phyloP scores from a whole-genome alignment of 2,329 filamentous ascomycete genomes.

The Fusarium pininemorale region DNA sequence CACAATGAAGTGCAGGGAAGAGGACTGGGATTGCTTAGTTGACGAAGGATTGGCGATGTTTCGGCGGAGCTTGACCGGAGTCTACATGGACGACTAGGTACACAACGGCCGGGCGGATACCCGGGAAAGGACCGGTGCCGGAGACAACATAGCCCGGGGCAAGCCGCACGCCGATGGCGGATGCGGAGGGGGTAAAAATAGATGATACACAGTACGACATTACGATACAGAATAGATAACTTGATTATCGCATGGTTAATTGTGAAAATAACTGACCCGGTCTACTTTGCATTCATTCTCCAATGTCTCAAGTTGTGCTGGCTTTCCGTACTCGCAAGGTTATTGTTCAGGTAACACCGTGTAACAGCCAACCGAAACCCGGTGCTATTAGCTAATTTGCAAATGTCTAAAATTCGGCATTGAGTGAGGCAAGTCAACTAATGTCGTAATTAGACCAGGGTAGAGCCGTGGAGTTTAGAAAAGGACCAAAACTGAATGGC shows the following conservation, averaged over 20 bases:
- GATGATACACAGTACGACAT: constrained; percentile 3
- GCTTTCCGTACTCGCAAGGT: background rate
- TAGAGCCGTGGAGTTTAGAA: constrained; percentile 5
- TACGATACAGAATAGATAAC: background rate
- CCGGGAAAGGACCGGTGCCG: constrained; percentile 38
- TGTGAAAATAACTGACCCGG: too few relatives aligned
- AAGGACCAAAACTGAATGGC: constrained; percentile 3
- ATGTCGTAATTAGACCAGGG: constrained; percentile 31
- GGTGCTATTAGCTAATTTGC: background rate
- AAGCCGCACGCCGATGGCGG: constrained; percentile 32
- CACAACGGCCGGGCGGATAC: constrained; percentile 32
- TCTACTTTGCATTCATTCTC: background rate
- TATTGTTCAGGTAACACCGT: background rate
- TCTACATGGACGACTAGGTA: constrained; percentile 15
- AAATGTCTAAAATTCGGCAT: background rate
- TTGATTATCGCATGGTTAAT: background rate
- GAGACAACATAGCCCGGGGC: constrained; percentile 13
- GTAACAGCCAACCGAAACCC: background rate
- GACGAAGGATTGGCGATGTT: constrained; percentile 26
- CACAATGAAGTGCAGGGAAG: constrained; percentile 24
- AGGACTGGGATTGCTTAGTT: constrained; percentile 24
- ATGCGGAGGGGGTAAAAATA: constrained; percentile 25
- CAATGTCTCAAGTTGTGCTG: background rate
- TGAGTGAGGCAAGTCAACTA: background rate
- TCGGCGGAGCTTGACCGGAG: constrained; percentile 28